These are phyloP conservation scores for Annulohypoxylon nitens DNA, from an alignment of 495 filamentous ascomycete genomes.

Conservation along the genomic window DNA sequence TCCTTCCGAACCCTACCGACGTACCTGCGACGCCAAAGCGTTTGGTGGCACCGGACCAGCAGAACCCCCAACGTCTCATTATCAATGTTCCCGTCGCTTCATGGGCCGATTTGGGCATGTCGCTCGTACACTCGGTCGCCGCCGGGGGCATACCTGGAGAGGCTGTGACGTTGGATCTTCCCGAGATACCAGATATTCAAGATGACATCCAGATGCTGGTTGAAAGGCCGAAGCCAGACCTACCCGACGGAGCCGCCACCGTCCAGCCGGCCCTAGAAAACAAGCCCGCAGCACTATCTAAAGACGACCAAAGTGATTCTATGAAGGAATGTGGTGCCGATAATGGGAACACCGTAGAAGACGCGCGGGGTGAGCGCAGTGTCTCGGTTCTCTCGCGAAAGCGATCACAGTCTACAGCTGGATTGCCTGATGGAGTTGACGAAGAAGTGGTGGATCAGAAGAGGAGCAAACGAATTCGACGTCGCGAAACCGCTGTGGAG, in stretches of 20 bases:
- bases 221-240: slow-evolving; percentile 44
- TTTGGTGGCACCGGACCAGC: slow-evolving; percentile 57
- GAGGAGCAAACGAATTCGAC: slow-evolving; percentile 85
- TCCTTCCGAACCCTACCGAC: slow-evolving; percentile 70
- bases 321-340: slow-evolving; percentile 40
- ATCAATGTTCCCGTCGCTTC: slow-evolving; percentile 51
- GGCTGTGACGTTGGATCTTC: slow-evolving; percentile 53
- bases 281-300: slow-evolving; percentile 27
- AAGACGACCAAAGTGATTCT: slow-evolving; percentile 45
- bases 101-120: slow-evolving; percentile 60
- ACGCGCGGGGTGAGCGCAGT: slow-evolving; percentile 50
- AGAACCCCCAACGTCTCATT: slow-evolving; percentile 65
- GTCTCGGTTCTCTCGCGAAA: slow-evolving; percentile 63
- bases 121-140: slow-evolving; percentile 51
- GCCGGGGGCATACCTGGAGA: slow-evolving; percentile 51
- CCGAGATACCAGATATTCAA: slow-evolving; percentile 51
- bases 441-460: slow-evolving; percentile 73
- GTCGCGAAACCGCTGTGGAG: slow-evolving; percentile 82
- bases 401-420: slow-evolving; percentile 74
- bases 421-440: slow-evolving; percentile 65
- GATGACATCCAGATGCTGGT: slow-evolving; percentile 56
- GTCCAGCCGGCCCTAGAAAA: slow-evolving; percentile 13
- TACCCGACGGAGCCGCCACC: slow-evolving; percentile 26
- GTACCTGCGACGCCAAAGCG: slow-evolving; percentile 47
- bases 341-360: slow-evolving; percentile 38